Conservation (phyloP, 306 rosid genomes). For the Citrullus amarus region DNA sequence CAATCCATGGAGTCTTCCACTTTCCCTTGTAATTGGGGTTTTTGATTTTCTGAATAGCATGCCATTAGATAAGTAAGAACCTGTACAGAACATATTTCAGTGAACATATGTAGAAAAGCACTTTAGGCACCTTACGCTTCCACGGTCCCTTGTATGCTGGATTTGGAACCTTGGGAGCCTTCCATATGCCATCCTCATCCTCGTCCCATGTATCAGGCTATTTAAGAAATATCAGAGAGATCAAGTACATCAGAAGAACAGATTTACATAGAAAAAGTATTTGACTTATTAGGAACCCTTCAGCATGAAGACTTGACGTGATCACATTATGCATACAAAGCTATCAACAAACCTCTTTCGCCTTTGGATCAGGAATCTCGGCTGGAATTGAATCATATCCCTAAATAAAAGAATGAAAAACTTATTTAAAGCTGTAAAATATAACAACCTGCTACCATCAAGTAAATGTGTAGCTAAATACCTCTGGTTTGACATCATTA, state of each 20-base stretch:
- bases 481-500: slow-evolving; percentile 67
- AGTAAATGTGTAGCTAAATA: slow-evolving; percentile 4
- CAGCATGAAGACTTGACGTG: neutral
- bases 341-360: slow-evolving; percentile 47
- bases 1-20: slow-evolving; percentile 89
- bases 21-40: slow-evolving; percentile 94
- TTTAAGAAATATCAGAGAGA: slow-evolving; percentile 9
- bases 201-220: slow-evolving; percentile 92
- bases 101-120: neutral
- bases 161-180: slow-evolving; percentile 72
- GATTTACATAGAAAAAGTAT: neutral
- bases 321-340: neutral
- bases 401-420: slow-evolving; percentile 30
- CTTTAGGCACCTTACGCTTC: slow-evolving; percentile 66
- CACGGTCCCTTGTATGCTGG: slow-evolving; percentile 95
- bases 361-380: slow-evolving; percentile 83
- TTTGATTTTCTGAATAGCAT: slow-evolving; percentile 66
- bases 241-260: neutral
- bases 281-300: neutral
- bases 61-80: slow-evolving; percentile 15
- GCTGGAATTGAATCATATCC: slow-evolving; percentile 70
- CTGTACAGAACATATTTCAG: slow-evolving; percentile 5
- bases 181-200: slow-evolving; percentile 86
- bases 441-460: neutral
- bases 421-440: neutral